Evolutionary conservation across 768 basidiomycete species (phyloP).

Genomic region (Boletus sp.): DNA sequence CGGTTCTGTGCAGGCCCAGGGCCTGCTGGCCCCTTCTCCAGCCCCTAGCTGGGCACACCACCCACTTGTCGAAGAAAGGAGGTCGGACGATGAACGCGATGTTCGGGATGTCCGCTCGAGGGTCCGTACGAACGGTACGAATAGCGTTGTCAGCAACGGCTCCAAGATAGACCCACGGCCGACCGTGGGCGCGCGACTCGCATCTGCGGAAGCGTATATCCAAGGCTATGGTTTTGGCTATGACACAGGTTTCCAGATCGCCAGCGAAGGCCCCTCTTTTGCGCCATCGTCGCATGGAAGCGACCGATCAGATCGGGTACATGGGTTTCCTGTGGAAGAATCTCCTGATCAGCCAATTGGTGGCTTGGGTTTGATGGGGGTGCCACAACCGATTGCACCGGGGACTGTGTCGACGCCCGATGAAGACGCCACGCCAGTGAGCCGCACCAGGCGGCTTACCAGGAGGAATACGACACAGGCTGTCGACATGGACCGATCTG

Average conservation of each 20-base stretch:
- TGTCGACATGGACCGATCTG: conserved; percentile 17
- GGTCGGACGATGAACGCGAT: conserved; percentile 32
- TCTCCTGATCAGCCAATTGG: conserved; percentile 27
- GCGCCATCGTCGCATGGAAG: conserved; percentile 22
- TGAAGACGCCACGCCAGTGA: conserved; percentile 28
- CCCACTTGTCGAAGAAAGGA: conserved; percentile 29
- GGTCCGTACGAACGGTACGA: conserved; percentile 11
- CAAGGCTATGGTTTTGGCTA: conserved; percentile 38
- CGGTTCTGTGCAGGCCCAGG: conserved; percentile 32
- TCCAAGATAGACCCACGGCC: conserved; percentile 2
- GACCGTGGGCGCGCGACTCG: conserved; percentile 19
- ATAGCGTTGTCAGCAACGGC: background rate
- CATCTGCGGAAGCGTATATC: conserved; percentile 38
- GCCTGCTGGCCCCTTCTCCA: conserved; percentile 24
- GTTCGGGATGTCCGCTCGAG: conserved; percentile 1
- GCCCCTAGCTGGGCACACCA: conserved; percentile 32
- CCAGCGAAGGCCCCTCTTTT: conserved; percentile 15
- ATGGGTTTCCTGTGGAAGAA: conserved; percentile 29
- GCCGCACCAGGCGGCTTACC: conserved; percentile 16
- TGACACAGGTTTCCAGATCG: conserved; percentile 26
- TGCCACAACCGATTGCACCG: conserved; percentile 18
- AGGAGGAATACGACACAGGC: conserved; percentile 28
- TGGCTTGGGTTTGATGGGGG: conserved; percentile 29
- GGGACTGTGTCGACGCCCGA: conserved; percentile 30
- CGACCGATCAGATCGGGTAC: conserved; percentile 16